phyloP scores from a whole-genome alignment of 768 basidiomycete genomes.

The Kwoniella heveanensis region DNA sequence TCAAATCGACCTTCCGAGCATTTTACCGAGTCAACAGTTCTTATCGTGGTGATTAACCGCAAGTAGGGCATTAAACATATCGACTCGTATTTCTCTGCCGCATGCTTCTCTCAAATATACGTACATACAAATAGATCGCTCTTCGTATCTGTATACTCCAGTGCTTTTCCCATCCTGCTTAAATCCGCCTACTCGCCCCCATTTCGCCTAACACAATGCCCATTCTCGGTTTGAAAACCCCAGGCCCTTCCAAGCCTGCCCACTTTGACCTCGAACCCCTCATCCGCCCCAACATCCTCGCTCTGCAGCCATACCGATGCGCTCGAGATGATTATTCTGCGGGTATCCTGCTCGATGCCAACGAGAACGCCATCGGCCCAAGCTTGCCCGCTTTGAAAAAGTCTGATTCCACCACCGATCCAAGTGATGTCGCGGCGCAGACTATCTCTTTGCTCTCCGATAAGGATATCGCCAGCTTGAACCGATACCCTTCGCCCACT shows the following conservation, averaged over 20 bases:
- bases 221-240: conserved; percentile 53
- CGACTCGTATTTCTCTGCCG: background rate
- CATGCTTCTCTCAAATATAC: background rate
- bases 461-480: conserved; percentile 58
- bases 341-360: conserved; percentile 92
- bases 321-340: conserved; percentile 92
- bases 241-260: conserved; percentile 61
- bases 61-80: background rate
- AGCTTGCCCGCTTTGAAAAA: conserved; percentile 63
- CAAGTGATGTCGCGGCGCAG: conserved; percentile 14
- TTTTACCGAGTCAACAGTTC: background rate
- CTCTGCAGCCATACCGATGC: conserved; percentile 89
- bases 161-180: background rate
- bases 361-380: conserved; percentile 93
- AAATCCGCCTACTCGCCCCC: background rate
- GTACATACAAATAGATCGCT: background rate
- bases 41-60: background rate
- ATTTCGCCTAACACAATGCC: conserved; percentile 43
- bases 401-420: background rate
- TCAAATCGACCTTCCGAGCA: background rate
- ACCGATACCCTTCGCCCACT: conserved; percentile 93
- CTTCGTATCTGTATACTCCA: background rate
- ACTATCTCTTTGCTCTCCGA: conserved; percentile 33
- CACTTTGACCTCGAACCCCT: conserved; percentile 84
- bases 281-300: conserved; percentile 90